These are phyloP conservation scores for Stephanodiscus minutulus DNA, from an alignment of 108 stramenopile species.

Conservation along the genomic window DNA sequence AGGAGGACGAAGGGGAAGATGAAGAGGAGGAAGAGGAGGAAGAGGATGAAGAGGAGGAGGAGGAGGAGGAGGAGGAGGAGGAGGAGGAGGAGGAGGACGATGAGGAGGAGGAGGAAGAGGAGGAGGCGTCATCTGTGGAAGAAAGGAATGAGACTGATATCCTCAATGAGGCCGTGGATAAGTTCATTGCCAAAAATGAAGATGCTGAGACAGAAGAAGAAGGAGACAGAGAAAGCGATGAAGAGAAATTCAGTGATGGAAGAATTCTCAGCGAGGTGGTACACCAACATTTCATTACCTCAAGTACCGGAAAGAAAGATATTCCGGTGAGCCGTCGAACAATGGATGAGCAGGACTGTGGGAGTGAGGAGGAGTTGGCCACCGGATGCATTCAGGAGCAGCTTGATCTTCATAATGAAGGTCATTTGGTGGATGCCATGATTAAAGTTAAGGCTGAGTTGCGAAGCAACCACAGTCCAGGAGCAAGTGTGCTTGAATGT, in stretches of 20 bases:
- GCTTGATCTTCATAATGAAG: background rate
- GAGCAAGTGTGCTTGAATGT: background rate
- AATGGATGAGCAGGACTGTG: background rate
- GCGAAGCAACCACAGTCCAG: background rate
- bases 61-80: constrained; percentile 19
- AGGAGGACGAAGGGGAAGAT: background rate
- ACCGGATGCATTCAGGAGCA: background rate
- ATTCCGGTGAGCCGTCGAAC: background rate
- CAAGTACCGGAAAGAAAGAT: constrained; percentile 10
- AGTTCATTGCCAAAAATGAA: constrained; percentile 24
- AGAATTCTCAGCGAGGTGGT: constrained; percentile 17
- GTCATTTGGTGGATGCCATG: background rate
- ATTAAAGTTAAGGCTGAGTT: background rate
- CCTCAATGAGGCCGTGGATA: constrained; percentile 36
- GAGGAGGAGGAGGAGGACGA: constrained; percentile 3
- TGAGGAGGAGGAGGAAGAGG: background rate
- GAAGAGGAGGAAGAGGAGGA: background rate
- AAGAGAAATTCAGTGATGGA: constrained; percentile 7
- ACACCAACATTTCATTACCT: constrained; percentile 6
- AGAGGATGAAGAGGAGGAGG: background rate
- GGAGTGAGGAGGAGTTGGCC: background rate
- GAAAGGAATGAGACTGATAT: constrained; percentile 6
- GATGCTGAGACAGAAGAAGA: background rate
- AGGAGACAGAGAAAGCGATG: constrained; percentile 4
- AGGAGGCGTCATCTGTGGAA: constrained; percentile 3